Conservation (phyloP, 352 stramenopile species). For the Phytophthora rubi region DNA sequence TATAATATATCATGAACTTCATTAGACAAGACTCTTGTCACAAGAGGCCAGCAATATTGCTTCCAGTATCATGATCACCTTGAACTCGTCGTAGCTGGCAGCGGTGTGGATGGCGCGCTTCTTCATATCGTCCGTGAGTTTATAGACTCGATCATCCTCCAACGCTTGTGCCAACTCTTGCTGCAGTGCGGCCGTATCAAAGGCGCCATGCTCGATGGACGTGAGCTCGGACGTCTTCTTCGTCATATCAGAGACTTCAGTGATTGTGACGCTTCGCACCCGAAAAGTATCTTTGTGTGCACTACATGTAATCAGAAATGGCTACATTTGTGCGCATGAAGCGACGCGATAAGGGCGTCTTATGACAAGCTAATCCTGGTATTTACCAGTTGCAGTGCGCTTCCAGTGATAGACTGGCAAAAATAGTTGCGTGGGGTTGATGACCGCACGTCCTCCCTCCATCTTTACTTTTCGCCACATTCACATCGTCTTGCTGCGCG, state of each 20-base stretch:
- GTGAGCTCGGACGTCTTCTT: slow-evolving; percentile 46
- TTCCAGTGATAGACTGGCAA: slow-evolving; percentile 2
- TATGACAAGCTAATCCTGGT: slow-evolving; percentile 33
- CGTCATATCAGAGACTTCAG: slow-evolving; percentile 21
- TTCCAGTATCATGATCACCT: slow-evolving; percentile 38
- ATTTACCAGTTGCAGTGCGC: neutral
- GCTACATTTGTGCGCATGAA: slow-evolving; percentile 30
- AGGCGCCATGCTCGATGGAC: slow-evolving; percentile 80
- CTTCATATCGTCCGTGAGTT: slow-evolving; percentile 87
- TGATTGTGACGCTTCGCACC: slow-evolving; percentile 18
- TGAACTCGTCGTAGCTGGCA: slow-evolving; percentile 87
- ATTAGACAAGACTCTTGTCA: neutral
- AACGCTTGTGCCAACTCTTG: slow-evolving; percentile 73
- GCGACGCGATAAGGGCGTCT: slow-evolving; percentile 30
- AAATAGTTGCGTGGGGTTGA: slow-evolving; percentile 22
- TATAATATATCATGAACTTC: slow-evolving; percentile 28
- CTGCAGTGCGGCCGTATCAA: slow-evolving; percentile 79
- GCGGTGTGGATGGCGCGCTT: slow-evolving; percentile 89
- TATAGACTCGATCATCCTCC: slow-evolving; percentile 85
- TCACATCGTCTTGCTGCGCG: slow-evolving; percentile 15
- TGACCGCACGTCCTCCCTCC: neutral
- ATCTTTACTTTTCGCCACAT: slow-evolving; percentile 12
- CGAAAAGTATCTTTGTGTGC: slow-evolving; percentile 34
- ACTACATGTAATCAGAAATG: slow-evolving; percentile 22
- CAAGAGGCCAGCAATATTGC: neutral